A percentile compares a stretch with the other conserved stretches of the same genome.
These are phyloP conservation scores for Ligustrum vulgare DNA, from an alignment of 257 asterid species.

Conservation along the genomic window DNA sequence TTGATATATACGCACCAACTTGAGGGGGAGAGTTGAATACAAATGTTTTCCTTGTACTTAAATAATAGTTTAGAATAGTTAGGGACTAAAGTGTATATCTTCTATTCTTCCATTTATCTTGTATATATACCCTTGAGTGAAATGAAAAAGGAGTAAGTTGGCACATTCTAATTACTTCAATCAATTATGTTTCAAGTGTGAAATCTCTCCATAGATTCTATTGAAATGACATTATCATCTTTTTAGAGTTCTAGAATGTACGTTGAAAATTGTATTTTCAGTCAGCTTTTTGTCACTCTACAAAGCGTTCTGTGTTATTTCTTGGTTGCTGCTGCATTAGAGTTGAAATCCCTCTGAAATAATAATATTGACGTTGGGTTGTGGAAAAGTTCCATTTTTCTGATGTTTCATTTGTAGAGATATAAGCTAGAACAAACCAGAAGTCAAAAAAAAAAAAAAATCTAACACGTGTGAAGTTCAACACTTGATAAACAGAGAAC, in stretches of 20 bases:
- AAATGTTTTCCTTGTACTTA: no score
- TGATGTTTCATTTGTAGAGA: not conserved
- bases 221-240: not conserved
- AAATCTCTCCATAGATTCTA: not conserved
- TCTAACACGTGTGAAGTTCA: not conserved
- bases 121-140: no score
- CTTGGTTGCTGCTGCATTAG: not conserved
- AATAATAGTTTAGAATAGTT: no score
- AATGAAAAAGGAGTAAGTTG: no score
- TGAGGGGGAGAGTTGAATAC: no score
- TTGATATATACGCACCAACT: no score
- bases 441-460: not conserved
- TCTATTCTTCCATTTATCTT: no score
- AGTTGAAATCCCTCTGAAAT: not conserved
- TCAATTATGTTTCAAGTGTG: not conserved
- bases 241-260: not conserved
- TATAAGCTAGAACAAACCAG: not conserved
- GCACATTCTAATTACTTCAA: not conserved
- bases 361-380: not conserved
- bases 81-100: no score
- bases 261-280: not conserved
- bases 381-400: not conserved
- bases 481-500: not conserved
- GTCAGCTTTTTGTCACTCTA: not conserved
- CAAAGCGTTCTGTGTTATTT: not conserved